phyloP scores from a whole-genome alignment of 192 early-diverging fungal genomes.

The Phlyctochytrium planicorne region DNA sequence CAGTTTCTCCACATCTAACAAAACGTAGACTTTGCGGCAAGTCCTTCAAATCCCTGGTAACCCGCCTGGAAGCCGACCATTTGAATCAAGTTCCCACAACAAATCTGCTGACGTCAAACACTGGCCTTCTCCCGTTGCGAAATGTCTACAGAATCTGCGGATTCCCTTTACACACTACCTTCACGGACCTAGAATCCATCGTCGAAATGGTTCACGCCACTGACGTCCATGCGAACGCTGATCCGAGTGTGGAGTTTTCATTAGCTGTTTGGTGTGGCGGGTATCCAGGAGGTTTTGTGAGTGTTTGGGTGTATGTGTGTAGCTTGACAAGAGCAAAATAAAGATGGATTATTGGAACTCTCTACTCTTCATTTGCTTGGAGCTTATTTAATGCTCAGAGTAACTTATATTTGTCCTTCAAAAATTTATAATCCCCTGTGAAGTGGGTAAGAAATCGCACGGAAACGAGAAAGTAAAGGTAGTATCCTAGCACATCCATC shows the following conservation, averaged over 20 bases:
- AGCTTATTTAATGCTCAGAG: no score
- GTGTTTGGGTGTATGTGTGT: constrained; percentile 41
- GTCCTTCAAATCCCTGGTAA: constrained; percentile 35
- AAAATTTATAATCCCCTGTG: no score
- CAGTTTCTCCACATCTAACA: background rate
- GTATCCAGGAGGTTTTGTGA: constrained; percentile 43
- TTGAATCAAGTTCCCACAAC: constrained; percentile 7
- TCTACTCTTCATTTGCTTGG: no score
- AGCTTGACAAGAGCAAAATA: constrained; percentile 25
- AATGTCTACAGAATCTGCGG: constrained; percentile 36
- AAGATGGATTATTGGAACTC: no score
- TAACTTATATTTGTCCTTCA: no score
- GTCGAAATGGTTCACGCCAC: constrained; percentile 39
- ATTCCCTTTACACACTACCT: constrained; percentile 36
- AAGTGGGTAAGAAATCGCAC: no score
- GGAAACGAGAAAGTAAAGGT: no score
- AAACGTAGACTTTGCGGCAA: constrained; percentile 38
- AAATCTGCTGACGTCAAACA: background rate
- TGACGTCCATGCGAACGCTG: constrained; percentile 36
- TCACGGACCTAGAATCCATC: constrained; percentile 36
- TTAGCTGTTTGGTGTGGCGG: constrained; percentile 38
- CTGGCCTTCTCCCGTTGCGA: background rate
- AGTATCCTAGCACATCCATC: no score
- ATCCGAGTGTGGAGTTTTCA: constrained; percentile 37
- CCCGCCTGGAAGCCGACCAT: constrained; percentile 39